Conservation (phyloP, 148 eudicot species). For the Chenopodium album region DNA sequence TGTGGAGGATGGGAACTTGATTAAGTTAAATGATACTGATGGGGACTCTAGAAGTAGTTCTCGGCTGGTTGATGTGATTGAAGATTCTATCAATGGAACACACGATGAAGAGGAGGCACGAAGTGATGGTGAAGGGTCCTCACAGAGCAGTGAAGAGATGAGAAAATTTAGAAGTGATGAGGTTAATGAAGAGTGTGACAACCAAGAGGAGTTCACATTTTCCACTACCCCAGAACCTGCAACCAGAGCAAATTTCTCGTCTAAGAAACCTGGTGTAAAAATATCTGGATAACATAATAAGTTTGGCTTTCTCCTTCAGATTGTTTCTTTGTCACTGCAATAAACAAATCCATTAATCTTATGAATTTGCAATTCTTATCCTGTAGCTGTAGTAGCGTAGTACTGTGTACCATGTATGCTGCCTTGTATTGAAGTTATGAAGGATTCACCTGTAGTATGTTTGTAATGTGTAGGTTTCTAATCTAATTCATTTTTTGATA, state of each 20-base stretch:
- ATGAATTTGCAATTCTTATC: background rate
- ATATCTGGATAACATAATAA: slow-evolving; percentile 19
- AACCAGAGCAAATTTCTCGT: slow-evolving; percentile 41
- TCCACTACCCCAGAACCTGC: slow-evolving; percentile 50
- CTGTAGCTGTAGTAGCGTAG: background rate
- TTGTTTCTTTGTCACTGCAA: slow-evolving; percentile 4
- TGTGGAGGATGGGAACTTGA: slow-evolving; percentile 54
- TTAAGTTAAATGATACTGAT: slow-evolving; percentile 41
- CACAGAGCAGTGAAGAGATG: slow-evolving; percentile 39
- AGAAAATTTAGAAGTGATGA: slow-evolving; percentile 30
- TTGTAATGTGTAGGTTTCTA: background rate
- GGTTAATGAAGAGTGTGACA: slow-evolving; percentile 19
- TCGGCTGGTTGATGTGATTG: slow-evolving; percentile 44
- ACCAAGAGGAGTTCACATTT: slow-evolving; percentile 37
- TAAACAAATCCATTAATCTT: background rate
- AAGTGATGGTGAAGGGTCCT: slow-evolving; percentile 41
- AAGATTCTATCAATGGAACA: slow-evolving; percentile 34
- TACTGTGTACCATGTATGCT: background rate
- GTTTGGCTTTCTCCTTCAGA: background rate
- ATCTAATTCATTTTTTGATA: background rate
- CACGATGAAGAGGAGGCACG: slow-evolving; percentile 45
- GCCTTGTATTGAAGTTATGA: background rate
- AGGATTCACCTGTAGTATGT: background rate
- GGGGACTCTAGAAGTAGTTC: slow-evolving; percentile 30
- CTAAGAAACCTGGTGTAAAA: slow-evolving; percentile 36